Conservation (phyloP, 2,329 filamentous ascomycete species). For the Lasiodiplodia hormozganensis region DNA sequence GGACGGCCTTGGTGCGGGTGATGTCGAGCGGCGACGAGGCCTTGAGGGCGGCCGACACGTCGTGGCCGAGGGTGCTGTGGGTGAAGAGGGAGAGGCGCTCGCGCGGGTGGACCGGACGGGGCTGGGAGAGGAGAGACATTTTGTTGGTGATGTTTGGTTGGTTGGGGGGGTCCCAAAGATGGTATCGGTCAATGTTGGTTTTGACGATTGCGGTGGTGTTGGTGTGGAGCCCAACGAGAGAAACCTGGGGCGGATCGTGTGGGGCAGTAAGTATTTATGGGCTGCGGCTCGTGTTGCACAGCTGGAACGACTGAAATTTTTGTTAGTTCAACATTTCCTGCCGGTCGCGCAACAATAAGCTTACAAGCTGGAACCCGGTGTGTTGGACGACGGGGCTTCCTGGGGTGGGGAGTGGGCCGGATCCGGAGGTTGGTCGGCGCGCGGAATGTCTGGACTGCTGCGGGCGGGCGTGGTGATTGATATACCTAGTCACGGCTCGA, state of each 20-base stretch:
- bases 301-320: not conserved
- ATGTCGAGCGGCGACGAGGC: conserved; percentile 38
- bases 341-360: conserved; percentile 26
- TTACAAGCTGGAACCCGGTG: conserved; percentile 5
- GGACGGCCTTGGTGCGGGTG: conserved; percentile 28
- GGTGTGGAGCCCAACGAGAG: not conserved
- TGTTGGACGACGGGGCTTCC: conserved; percentile 1
- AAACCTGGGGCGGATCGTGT: not conserved
- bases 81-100: conserved; percentile 51
- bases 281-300: conserved; percentile 5
- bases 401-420: conserved; percentile 15
- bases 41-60: conserved; percentile 50
- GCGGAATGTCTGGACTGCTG: not conserved
- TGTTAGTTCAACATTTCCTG: conserved; percentile 7
- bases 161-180: not conserved
- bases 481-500: not conserved
- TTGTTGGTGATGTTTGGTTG: not conserved
- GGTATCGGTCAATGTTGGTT: not conserved
- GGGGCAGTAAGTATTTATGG: conserved; percentile 1
- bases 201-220: not conserved
- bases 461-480: not conserved
- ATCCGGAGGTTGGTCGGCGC: conserved; percentile 4
- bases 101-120: conserved; percentile 45
- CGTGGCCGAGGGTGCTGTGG: conserved; percentile 49
- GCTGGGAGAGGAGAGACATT: conserved; percentile 37